Evolutionary conservation across 345 rosid genomes (phyloP).

Genomic region (Lumnitzera littorea): DNA sequence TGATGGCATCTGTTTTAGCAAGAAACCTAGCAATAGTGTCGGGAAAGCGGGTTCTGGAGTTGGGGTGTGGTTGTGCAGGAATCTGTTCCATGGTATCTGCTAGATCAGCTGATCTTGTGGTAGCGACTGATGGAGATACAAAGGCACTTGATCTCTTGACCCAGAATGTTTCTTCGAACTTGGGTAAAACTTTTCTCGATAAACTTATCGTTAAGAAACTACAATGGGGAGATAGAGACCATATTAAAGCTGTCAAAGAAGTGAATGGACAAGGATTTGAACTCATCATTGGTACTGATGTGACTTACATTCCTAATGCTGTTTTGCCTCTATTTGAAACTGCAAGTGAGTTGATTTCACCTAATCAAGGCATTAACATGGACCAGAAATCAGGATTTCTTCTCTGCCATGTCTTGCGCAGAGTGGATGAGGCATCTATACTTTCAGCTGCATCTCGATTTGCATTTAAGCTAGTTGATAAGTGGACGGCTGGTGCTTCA

Average conservation of each 20-base stretch:
- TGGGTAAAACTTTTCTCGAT: conserved; percentile 26
- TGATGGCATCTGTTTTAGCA: conserved; percentile 71
- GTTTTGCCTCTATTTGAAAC: conserved; percentile 61
- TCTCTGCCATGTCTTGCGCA: conserved; percentile 67
- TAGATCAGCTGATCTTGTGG: conserved; percentile 49
- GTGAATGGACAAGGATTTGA: conserved; percentile 47
- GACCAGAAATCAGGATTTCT: conserved; percentile 41
- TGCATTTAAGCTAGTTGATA: conserved; percentile 64
- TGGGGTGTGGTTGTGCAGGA: conserved; percentile 80
- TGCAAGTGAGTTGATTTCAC: conserved; percentile 55
- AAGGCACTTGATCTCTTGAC: conserved; percentile 51
- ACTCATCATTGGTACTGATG: conserved; percentile 78
- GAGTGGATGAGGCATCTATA: conserved; percentile 66
- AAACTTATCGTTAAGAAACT: conserved; percentile 47
- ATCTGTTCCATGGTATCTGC: conserved; percentile 87
- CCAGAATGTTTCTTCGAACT: conserved; percentile 49
- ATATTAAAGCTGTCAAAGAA: conserved; percentile 42
- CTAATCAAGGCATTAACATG: conserved; percentile 8
- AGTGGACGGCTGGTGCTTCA: conserved; percentile 40
- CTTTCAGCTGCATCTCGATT: conserved; percentile 52
- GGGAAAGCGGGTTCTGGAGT: conserved; percentile 61
- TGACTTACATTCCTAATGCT: conserved; percentile 64
- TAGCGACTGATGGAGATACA: conserved; percentile 73
- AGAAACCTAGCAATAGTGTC: conserved; percentile 64
- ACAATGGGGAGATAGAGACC: conserved; percentile 67